Conservation (phyloP, 371 early-diverging fungal genomes). For the Mucor ambiguus region DNA sequence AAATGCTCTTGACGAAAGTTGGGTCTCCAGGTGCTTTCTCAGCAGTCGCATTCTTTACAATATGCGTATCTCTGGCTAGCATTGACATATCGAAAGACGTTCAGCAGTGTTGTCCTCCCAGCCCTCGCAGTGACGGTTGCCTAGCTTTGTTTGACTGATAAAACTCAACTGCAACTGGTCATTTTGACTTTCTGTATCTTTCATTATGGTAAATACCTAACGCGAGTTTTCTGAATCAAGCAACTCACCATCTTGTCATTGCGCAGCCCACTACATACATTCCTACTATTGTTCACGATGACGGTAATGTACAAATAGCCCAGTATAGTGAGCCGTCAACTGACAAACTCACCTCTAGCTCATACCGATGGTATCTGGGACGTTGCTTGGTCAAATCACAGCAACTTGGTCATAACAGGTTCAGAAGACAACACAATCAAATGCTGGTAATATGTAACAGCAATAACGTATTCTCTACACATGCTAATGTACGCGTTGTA, state of each 20-base stretch:
- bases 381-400: slow-evolving; percentile 73
- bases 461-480: not conserved
- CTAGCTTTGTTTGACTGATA: not conserved
- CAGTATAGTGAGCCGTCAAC: not conserved
- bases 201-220: not conserved
- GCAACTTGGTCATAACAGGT: slow-evolving; percentile 72
- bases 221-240: not conserved
- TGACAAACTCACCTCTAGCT: slow-evolving; percentile 42
- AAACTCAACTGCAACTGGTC: not conserved
- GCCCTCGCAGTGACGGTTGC: not conserved
- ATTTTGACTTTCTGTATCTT: not conserved
- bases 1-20: too few species aligned
- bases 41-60: too few species aligned
- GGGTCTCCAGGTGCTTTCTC: too few species aligned
- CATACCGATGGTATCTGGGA: slow-evolving; percentile 87
- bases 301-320: slow-evolving; percentile 40
- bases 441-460: slow-evolving; percentile 59
- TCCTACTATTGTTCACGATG: slow-evolving; percentile 53
- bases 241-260: not conserved
- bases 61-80: too few species aligned
- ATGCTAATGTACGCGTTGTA: slow-evolving; percentile 10
- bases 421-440: slow-evolving; percentile 79
- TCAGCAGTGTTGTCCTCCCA: not conserved
- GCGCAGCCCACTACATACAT: slow-evolving; percentile 65
- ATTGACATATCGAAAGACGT: too few species aligned